Conservation (phyloP, 495 filamentous ascomycete species). For the Penicillium parvum region DNA sequence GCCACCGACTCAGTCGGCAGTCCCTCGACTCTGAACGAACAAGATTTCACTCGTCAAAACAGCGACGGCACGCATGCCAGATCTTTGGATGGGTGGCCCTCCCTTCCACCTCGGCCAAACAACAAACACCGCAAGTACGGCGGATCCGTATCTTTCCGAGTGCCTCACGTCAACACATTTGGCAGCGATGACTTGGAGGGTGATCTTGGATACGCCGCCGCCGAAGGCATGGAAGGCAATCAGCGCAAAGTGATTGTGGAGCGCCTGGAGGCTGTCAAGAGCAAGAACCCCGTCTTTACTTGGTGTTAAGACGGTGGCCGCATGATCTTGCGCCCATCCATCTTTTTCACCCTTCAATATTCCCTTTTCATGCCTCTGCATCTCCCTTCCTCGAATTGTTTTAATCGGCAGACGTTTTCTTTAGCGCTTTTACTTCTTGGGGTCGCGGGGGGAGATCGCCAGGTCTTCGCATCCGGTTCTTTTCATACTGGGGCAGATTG, state of each 20-base stretch:
- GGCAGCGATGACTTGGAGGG: constrained; percentile 80
- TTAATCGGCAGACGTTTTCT: constrained; percentile 19
- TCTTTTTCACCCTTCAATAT: constrained; percentile 1
- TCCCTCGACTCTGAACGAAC: constrained; percentile 32
- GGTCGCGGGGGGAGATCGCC: neutral
- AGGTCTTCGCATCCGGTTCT: constrained; percentile 1
- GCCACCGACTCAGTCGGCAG: constrained; percentile 33
- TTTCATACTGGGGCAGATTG: constrained; percentile 5
- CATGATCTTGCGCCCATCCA: neutral
- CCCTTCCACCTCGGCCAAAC: constrained; percentile 32
- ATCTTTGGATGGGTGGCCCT: constrained; percentile 39
- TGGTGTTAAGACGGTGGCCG: constrained; percentile 68
- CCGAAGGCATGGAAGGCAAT: constrained; percentile 86
- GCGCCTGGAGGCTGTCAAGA: constrained; percentile 89
- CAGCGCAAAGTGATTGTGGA: constrained; percentile 94
- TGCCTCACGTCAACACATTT: constrained; percentile 33
- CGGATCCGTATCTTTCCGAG: constrained; percentile 36
- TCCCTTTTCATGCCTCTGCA: constrained; percentile 12
- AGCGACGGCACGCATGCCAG: constrained; percentile 26
- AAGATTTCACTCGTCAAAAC: constrained; percentile 28
- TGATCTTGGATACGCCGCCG: constrained; percentile 90
- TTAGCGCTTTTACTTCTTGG: constrained; percentile 12
- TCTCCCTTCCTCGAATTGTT: constrained; percentile 14
- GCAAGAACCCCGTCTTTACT: constrained; percentile 91
- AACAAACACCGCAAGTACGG: constrained; percentile 38